These are phyloP conservation scores for Chloranthus sessilifolius DNA, from an alignment of 164 flowering plant species.

Conservation along the genomic window DNA sequence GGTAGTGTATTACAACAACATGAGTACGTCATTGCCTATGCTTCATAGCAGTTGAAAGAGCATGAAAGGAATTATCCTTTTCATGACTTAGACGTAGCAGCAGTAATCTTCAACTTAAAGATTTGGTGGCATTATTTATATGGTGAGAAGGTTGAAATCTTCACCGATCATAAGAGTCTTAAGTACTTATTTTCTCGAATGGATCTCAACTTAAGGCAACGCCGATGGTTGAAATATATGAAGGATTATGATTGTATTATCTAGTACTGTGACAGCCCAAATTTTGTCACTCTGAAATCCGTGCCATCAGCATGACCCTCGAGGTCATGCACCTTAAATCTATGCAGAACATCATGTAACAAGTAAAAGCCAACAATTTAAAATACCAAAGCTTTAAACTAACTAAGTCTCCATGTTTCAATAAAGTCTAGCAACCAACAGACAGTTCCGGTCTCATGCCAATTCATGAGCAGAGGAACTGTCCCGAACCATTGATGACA, in stretches of 20 bases:
- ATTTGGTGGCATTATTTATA: not conserved
- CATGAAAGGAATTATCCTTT: not conserved
- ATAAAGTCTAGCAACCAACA: too few relatives aligned
- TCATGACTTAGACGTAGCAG: not conserved
- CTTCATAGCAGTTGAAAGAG: not conserved
- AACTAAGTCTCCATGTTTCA: too few relatives aligned
- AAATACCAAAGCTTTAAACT: too few relatives aligned
- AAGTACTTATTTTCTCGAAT: not conserved
- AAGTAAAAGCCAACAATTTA: too few relatives aligned
- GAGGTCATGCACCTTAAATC: too few relatives aligned
- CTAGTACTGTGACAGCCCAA: too few relatives aligned
- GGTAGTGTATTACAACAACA: not conserved
- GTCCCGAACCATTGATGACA: too few relatives aligned
- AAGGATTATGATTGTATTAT: not conserved
- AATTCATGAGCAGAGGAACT: too few relatives aligned
- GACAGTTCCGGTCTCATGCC: too few relatives aligned
- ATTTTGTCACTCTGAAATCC: too few relatives aligned
- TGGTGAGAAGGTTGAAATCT: not conserved
- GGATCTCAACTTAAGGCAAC: not conserved
- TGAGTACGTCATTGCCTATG: not conserved
- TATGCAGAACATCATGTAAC: too few relatives aligned
- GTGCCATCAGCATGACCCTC: too few relatives aligned
- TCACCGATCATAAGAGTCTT: not conserved
- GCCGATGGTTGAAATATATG: not conserved
- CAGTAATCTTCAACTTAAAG: not conserved